A percentile compares a stretch with the other conserved stretches of the same genome.
phyloP scores from a whole-genome alignment of 345 rosid genomes.

The Gossypium bickii region DNA sequence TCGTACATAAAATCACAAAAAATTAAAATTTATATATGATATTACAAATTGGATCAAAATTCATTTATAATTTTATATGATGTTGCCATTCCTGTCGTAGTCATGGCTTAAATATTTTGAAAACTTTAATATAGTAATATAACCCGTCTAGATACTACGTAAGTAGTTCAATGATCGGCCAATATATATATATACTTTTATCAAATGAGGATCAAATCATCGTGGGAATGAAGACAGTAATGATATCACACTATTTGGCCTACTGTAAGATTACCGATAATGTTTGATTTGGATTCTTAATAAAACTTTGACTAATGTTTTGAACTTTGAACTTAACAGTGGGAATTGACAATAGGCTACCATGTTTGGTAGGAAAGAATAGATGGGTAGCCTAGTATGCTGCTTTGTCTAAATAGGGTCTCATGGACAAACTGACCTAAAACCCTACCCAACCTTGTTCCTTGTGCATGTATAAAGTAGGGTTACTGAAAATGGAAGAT shows the following conservation, averaged over 20 bases:
- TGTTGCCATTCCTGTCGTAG: too few species aligned
- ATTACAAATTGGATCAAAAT: too few species aligned
- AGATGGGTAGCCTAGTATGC: slow-evolving; percentile 23
- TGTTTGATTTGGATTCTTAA: background rate
- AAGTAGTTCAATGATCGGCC: background rate
- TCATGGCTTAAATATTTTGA: too few species aligned
- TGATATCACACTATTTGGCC: background rate
- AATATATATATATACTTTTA: background rate
- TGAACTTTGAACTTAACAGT: background rate
- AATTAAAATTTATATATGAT: too few species aligned
- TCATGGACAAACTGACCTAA: slow-evolving; percentile 27
- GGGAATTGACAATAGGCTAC: slow-evolving; percentile 20
- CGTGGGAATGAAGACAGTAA: background rate
- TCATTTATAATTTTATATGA: too few species aligned
- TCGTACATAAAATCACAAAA: too few species aligned
- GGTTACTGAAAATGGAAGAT: slow-evolving; percentile 18
- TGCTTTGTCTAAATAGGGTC: slow-evolving; percentile 35
- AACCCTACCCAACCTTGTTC: slow-evolving; percentile 30
- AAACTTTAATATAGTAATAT: too few species aligned
- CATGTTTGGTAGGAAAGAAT: slow-evolving; percentile 29
- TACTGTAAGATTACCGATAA: background rate
- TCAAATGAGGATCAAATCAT: background rate
- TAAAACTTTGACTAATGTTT: background rate
- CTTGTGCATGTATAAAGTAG: slow-evolving; percentile 14
- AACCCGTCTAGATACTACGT: too few species aligned